Base-by-base conservation (phyloP, 257 asterid genomes). In the Lithospermum erythrorhizon region DNA sequence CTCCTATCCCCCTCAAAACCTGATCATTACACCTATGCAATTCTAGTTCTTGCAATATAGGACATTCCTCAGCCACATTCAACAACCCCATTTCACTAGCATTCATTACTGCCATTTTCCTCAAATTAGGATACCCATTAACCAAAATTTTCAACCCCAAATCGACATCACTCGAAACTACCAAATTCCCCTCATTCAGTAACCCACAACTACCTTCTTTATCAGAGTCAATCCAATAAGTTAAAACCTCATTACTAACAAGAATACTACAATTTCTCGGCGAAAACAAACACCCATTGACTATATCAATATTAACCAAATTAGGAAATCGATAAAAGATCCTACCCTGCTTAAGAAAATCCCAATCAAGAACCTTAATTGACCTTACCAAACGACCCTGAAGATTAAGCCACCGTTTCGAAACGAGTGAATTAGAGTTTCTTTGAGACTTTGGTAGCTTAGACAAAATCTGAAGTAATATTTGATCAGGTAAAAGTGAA, bases 301-400 rank as follows among this genome's bases (percentile, higher is more conserved):
- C 79, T 59, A 87, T 71, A 80, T 87, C 95, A 41, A 87, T 76
- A 48, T 69, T 77, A 35, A 64, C 65, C 24, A 87, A 87, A 77
- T 87, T 90, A 1, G 97, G 97, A 53, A 90, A 90, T 61, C 97
- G 75, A 21, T 65, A 9, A 61, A 90, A 75, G 68, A 87, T 61
- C 58, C 97, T 74, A 58, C 96, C 90, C 1, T 90, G 76, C 16
- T 75, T 63, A 2, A 90, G 83, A 68, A 90, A 87, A 9, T 83
- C 83, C 96, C 97, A 87, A 57, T 80, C 90, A 21, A 87, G 84
- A 65, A 90, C 74, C 83, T 83, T 87, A 21, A 87, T 23, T 29
- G 95, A 82, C 57, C 87, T 76, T 10, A 82, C 82, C 0, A 89
- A 86, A 61, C 97, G 83, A 29, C 97, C 97, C 63, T 87, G 95